Base-by-base conservation (phyloP, 2,329 filamentous ascomycete genomes). In the Ustilaginoidea virens region DNA sequence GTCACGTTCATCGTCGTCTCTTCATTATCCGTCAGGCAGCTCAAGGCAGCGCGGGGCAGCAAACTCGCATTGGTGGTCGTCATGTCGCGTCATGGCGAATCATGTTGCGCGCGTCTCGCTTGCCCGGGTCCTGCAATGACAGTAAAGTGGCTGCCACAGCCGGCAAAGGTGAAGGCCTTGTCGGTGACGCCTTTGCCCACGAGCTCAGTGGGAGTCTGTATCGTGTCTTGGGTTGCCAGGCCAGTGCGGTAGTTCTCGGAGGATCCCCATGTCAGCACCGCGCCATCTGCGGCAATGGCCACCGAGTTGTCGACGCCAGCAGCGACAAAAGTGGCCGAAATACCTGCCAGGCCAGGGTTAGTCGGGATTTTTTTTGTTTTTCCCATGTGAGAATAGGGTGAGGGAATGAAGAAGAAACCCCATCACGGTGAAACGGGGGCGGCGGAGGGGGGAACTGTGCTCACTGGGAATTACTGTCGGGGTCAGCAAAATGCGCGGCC, bases 201-300 rank as follows among this genome's bases (percentile, higher is more conserved):
- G 11, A 36, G 15, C 22, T 33, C 28, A 3, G 28, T 33, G 7
- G 33, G 33, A 13, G 13, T 22, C 11, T 29, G n/a, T 5, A 28
- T 21, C 12, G 28, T 31, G 14, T 17, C 26, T 17, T 35, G 22
- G 5, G 63, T 72, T n/a, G 74, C 76, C 33, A 70, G 69, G 3
- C 78, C 79, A 8, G 76, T 80, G 50, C 80, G 76, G 46, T 76
- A 80, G 39, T 72, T 77, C 22, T 66, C 67, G 7, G 67, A 74
- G 54, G 82, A 82, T 4, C 79, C 79, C 77, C 77, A 83, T 4
- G 66, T 66, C 50, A 71, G 81, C 9, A 74, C 73, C 39, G 68
- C 66, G 33, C 79, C 78, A 25, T 75, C 61, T 30, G 58, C 59
- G 36, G 68, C 69, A 40, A 83, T 61, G 20, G 68, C 73, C 32